Percentiles rank a stretch among this genome's conserved stretches.
Evolutionary conservation across 148 eudicot genomes (phyloP).

Genomic region (Fagopyrum homotropicum): DNA sequence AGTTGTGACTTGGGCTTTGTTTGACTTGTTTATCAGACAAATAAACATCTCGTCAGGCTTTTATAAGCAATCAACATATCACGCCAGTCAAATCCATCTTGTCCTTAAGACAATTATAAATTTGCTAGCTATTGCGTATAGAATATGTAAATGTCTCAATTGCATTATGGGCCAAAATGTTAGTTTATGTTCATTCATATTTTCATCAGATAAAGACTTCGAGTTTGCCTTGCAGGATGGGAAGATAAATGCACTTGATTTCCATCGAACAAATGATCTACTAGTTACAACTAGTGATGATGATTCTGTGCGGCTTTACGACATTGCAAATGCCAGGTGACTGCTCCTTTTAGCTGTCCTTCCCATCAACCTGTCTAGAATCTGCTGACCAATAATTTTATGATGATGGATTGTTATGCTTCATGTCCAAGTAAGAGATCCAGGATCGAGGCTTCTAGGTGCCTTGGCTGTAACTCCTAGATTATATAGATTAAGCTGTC

Average conservation of each 20-base stretch:
- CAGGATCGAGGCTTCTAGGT: background rate
- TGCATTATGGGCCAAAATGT: background rate
- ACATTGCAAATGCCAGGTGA: constrained; percentile 82
- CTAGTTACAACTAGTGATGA: constrained; percentile 84
- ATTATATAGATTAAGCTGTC: background rate
- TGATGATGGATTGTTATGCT: background rate
- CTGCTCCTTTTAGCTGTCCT: constrained; percentile 15
- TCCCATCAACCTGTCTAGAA: background rate
- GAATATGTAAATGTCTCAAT: background rate
- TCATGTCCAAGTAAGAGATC: background rate
- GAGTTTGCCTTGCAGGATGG: constrained; percentile 50
- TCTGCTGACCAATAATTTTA: background rate
- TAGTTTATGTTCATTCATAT: background rate
- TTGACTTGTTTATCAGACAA: no score
- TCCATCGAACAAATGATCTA: constrained; percentile 84
- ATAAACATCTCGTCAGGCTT: no score
- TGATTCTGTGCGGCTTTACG: constrained; percentile 89
- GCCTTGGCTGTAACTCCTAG: background rate
- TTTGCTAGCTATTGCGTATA: background rate
- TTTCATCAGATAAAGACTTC: background rate
- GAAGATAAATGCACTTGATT: constrained; percentile 83
- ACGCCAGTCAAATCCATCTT: no score
- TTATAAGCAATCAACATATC: no score
- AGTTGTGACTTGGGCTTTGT: background rate
- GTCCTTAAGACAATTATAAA: background rate